Percentiles rank a stretch among this genome's conserved stretches.
Evolutionary conservation across 1,284 basidiomycete species (phyloP).

Genomic region (Ganoderma lingzhi): DNA sequence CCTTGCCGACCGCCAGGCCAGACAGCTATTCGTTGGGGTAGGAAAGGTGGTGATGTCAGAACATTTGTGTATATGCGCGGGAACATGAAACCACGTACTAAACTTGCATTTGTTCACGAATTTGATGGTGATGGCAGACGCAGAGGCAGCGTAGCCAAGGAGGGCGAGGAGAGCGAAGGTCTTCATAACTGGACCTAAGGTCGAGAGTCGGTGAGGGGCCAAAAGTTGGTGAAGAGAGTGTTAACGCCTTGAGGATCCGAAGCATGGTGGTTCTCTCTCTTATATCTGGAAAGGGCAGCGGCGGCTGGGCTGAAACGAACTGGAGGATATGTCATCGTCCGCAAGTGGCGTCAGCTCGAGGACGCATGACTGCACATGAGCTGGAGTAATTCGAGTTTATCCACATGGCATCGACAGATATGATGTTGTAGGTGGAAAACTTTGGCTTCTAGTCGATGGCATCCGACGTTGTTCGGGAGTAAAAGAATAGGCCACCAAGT

Average conservation of each 20-base stretch:
- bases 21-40: neutral
- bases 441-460: neutral
- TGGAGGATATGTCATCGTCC: no score
- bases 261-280: neutral
- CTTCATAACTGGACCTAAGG: neutral
- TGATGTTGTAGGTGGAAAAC: neutral
- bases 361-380: neutral
- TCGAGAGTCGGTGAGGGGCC: neutral
- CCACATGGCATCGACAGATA: neutral
- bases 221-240: neutral
- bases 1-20: conserved; percentile 7
- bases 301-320: neutral
- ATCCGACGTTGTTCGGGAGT: neutral
- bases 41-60: neutral
- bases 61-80: neutral
- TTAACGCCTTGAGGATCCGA: neutral
- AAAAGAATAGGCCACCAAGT: neutral
- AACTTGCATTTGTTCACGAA: conserved; percentile 8
- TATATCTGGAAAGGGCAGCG: neutral
- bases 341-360: neutral
- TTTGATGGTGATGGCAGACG: conserved; percentile 4
- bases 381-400: neutral
- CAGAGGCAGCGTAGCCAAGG: neutral
- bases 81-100: neutral
- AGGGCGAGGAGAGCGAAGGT: neutral